Evolutionary conservation across 2,329 filamentous ascomycete genomes (phyloP), one percentile per base, ranked within the genome.

Genomic region (Fonsecaea nubica): DNA sequence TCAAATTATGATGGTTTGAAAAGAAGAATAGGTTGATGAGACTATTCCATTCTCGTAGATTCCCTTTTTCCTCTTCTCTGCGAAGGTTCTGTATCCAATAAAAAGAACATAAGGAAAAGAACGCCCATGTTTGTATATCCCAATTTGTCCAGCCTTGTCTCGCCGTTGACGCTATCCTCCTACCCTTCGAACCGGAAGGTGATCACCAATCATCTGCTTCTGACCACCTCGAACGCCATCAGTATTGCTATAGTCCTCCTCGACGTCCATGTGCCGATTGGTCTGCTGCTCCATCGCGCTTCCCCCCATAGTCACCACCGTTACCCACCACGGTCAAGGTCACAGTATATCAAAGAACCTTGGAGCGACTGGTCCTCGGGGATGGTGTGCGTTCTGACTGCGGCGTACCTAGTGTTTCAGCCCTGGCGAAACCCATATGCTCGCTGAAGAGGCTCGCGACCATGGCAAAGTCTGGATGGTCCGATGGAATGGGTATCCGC

Each of bases 401-500:
- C 9, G 21, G 45, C 32, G 32, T 4, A 1, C 32, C 3, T 30
- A 25, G 53, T 12, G 18, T 30, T 25, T 30, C 40, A n/a, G 40
- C 40, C 48, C 32, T 56, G 32, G 30, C 32, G 35, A 57, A 35
- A 13, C 54, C 45, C 45, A 50, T 50, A 21, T 50, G 45, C 21
- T 50, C 54, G 33, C 54, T 57, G 33, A 36, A 25, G 4, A 57
- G 54, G 4, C 32, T 57, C n/a, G 35, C 54, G 15, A 57, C 32
- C 54, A 36, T 38, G 30, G 35, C n/a, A n/a, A 21, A 57, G 4
- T 57, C 54, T 2, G 33, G 54, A 18, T 60, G 13, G n/a, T 60
- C 40, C 6, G 10, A 7, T 8, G 57, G 9, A 3, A 48, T 42
- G 9, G 7, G 13, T 50, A 18, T 18, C 12, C 45, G 45, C 2